Percentiles rank a stretch among this genome's conserved stretches.
phyloP scores from a whole-genome alignment of 2,329 filamentous ascomycete species.

The Aspergillus latus region DNA sequence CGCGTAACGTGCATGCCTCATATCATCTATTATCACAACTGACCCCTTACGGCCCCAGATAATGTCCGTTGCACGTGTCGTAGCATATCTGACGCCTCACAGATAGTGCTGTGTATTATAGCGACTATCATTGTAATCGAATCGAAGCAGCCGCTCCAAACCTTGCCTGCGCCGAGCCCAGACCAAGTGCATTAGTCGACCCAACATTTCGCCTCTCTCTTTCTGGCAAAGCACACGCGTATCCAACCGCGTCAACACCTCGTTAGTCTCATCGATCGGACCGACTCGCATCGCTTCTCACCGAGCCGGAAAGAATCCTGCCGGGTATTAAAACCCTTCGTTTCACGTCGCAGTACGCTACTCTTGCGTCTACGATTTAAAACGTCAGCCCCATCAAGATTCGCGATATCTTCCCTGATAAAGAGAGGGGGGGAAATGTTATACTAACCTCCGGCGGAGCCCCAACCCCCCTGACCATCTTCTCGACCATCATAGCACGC shows the following conservation, averaged over 20 bases:
- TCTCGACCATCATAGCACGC: constrained; percentile 74
- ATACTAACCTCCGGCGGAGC: constrained; percentile 60
- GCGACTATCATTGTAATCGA: no score
- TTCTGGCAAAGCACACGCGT: no score
- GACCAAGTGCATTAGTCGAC: no score
- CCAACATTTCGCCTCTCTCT: no score
- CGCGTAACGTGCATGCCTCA: not conserved
- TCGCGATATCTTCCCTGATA: not conserved
- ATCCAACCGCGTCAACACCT: no score
- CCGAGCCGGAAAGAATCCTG: no score
- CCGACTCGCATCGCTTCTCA: no score
- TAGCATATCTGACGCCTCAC: not conserved
- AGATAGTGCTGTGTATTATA: not conserved
- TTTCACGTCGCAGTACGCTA: not conserved
- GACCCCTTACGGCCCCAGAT: not conserved
- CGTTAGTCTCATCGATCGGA: no score
- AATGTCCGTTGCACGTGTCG: not conserved
- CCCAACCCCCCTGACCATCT: constrained; percentile 66
- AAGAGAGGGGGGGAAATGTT: not conserved
- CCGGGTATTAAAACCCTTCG: no score
- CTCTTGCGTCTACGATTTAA: not conserved
- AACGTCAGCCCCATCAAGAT: not conserved
- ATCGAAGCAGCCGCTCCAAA: no score
- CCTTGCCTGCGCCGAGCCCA: no score
- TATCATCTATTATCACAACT: not conserved